Evolutionary conservation across 2,329 filamentous ascomycete genomes (phyloP).

Genomic region (Alternaria arbusti): DNA sequence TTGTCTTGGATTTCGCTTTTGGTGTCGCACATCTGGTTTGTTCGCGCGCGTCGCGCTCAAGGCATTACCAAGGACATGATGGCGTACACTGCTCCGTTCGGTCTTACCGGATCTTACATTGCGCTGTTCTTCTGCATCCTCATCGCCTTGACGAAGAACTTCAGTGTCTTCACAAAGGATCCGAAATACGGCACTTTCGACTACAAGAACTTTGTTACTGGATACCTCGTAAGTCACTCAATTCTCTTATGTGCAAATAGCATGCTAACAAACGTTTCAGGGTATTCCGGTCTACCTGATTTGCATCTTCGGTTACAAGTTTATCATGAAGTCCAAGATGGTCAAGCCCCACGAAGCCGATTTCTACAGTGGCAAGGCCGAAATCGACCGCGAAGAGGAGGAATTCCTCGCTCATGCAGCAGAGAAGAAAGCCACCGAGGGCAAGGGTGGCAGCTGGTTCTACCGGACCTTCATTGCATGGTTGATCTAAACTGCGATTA

Average conservation of each 20-base stretch:
- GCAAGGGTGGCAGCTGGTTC: conserved; percentile 56
- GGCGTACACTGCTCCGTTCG: conserved; percentile 72
- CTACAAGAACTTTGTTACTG: conserved; percentile 79
- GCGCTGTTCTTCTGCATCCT: conserved; percentile 74
- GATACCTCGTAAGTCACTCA: conserved; percentile 58
- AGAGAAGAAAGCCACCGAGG: conserved; percentile 44
- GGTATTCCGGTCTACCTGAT: conserved; percentile 76
- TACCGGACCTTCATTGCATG: conserved; percentile 66
- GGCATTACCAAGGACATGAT: conserved; percentile 52
- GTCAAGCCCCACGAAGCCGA: conserved; percentile 67
- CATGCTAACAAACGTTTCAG: conserved; percentile 56
- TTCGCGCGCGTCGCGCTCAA: conserved; percentile 54
- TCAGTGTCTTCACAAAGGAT: conserved; percentile 68
- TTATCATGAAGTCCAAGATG: conserved; percentile 34
- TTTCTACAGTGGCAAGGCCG: conserved; percentile 75
- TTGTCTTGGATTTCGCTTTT: conserved; percentile 59
- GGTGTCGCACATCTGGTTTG: conserved; percentile 57
- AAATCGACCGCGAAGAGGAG: conserved; percentile 75
- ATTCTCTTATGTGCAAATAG: neutral
- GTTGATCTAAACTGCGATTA: conserved; percentile 59
- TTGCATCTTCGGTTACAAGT: conserved; percentile 66
- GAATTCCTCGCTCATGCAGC: conserved; percentile 68
- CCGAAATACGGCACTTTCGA: conserved; percentile 62
- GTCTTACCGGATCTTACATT: conserved; percentile 70
- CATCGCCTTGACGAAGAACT: conserved; percentile 84